phyloP scores from a whole-genome alignment of 108 stramenopile genomes.

The Nannochloropsis oceanica region DNA sequence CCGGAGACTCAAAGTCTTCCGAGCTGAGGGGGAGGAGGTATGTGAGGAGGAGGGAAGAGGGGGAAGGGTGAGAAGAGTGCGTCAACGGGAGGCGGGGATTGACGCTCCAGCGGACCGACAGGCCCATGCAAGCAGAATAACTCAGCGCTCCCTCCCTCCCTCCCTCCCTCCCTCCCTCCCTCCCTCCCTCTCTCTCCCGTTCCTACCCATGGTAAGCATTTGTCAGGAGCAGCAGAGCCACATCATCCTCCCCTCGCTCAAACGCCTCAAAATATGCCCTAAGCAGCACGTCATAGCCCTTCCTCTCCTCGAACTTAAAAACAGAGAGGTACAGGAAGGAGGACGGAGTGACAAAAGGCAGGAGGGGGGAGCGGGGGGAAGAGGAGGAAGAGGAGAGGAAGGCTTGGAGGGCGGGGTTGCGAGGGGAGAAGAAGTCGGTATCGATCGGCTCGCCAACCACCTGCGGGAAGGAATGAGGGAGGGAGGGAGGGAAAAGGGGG shows the following conservation, averaged over 20 bases:
- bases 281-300: conserved; percentile 34
- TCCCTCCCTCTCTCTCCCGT: conserved; percentile 1
- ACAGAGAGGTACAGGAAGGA: conserved; percentile 21
- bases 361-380: neutral
- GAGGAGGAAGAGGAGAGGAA: neutral
- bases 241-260: neutral
- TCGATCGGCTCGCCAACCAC: conserved; percentile 28
- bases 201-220: conserved; percentile 14
- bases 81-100: neutral
- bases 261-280: conserved; percentile 10
- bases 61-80: neutral
- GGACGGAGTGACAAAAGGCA: neutral
- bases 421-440: conserved; percentile 11
- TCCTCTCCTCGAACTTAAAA: conserved; percentile 39
- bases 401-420: neutral
- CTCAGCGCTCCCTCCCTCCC: neutral
- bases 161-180: neutral
- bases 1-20: neutral
- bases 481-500: neutral
- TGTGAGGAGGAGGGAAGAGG: neutral
- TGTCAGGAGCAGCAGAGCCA: conserved; percentile 8
- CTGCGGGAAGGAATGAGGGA: neutral
- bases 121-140: neutral
- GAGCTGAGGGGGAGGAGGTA: neutral
- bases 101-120: too few species aligned